A percentile compares a stretch with the other conserved stretches of the same genome.
Evolutionary conservation across 495 filamentous ascomycete species (phyloP).

Genomic region (Astrothelium subdiscretum): DNA sequence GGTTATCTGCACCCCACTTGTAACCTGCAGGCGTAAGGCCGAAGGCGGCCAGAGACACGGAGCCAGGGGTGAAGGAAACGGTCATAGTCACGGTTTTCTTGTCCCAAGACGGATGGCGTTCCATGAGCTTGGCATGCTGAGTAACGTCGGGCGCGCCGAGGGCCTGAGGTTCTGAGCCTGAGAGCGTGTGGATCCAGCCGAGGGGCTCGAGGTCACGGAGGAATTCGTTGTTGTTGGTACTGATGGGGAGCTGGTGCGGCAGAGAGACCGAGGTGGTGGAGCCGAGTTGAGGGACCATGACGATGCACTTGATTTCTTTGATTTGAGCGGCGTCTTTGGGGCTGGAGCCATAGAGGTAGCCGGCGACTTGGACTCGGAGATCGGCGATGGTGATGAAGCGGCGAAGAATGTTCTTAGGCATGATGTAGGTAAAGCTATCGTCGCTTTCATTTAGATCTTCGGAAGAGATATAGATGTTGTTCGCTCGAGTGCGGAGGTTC

Average conservation of each 20-base stretch:
- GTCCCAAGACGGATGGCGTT: constrained; percentile 72
- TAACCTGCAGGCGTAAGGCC: constrained; percentile 81
- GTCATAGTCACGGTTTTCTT: constrained; percentile 95
- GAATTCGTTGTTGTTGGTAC: constrained; percentile 62
- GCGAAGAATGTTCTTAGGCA: constrained; percentile 98
- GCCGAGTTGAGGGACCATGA: constrained; percentile 95
- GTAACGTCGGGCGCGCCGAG: constrained; percentile 94
- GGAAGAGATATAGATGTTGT: constrained; percentile 97
- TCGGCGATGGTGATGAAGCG: constrained; percentile 98
- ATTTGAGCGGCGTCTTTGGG: constrained; percentile 91
- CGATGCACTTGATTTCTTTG: constrained; percentile 92
- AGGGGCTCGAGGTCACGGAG: constrained; percentile 81
- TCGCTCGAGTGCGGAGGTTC: constrained; percentile 86
- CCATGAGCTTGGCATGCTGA: constrained; percentile 80
- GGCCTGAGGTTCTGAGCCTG: constrained; percentile 87
- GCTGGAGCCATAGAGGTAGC: constrained; percentile 88
- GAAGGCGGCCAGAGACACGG: constrained; percentile 89
- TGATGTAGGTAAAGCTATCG: constrained; percentile 81
- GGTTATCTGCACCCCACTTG: constrained; percentile 96
- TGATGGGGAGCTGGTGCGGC: constrained; percentile 66
- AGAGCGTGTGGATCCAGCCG: constrained; percentile 90
- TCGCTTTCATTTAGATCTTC: constrained; percentile 75
- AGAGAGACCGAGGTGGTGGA: constrained; percentile 85
- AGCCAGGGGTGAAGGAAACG: constrained; percentile 96
- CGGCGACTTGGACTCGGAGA: constrained; percentile 90